Evolutionary conservation across 208 protist species (phyloP).

Genomic region (Leishmania amazonensis): DNA sequence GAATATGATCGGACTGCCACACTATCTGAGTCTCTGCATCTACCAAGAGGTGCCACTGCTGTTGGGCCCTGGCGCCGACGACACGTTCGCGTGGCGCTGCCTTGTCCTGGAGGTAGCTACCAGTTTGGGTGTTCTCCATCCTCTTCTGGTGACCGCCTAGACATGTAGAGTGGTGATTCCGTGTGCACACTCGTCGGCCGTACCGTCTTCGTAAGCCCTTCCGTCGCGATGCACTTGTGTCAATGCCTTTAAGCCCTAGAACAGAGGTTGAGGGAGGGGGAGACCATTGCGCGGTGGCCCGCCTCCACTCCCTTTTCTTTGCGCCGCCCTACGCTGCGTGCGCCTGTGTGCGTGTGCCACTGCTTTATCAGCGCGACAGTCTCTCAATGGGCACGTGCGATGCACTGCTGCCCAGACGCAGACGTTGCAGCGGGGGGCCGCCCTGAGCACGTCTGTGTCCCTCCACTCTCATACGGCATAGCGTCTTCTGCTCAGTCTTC

Average conservation of each 20-base stretch:
- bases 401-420: not conserved
- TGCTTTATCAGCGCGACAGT: not conserved
- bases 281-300: not conserved
- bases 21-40: conserved; percentile 46
- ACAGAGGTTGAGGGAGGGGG: not conserved
- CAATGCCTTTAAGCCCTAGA: not conserved
- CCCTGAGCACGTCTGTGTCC: not conserved
- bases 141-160: conserved; percentile 31
- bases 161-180: not conserved
- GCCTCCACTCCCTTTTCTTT: not conserved
- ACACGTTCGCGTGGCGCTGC: conserved; percentile 46
- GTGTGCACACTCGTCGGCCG: no score
- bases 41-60: conserved; percentile 59
- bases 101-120: conserved; percentile 52
- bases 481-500: not conserved
- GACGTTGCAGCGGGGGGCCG: not conserved
- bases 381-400: not conserved
- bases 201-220: not conserved
- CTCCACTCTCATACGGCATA: not conserved
- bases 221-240: not conserved
- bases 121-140: conserved; percentile 66
- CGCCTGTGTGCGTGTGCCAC: not conserved
- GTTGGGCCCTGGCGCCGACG: conserved; percentile 29
- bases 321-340: not conserved
- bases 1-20: conserved; percentile 58